Percentiles rank a stretch among this genome's conserved stretches.
Conservation (phyloP, 192 early-diverging fungal species). For the Rhizophagus clarus region DNA sequence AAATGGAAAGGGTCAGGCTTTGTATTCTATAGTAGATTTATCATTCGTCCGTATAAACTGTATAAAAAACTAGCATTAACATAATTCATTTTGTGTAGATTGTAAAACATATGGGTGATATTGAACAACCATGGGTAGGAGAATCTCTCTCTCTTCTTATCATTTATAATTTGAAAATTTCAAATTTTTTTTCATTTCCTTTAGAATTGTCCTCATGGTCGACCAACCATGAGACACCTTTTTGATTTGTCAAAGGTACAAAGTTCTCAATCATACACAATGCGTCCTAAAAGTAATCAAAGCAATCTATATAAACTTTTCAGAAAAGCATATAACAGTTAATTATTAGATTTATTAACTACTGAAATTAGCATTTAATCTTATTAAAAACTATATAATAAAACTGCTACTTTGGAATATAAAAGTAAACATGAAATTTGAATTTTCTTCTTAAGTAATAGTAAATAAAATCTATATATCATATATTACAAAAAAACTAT, state of each 20-base stretch:
- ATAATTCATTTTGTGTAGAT: conserved; percentile 48
- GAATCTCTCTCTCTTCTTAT: not conserved
- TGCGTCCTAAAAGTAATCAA: not conserved
- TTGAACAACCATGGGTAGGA: conserved; percentile 89
- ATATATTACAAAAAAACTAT: too few relatives aligned
- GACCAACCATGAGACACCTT: conserved; percentile 93
- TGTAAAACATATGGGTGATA: conserved; percentile 75
- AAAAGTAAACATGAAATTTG: too few relatives aligned
- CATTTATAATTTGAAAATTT: not conserved
- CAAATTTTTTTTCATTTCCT: not conserved
- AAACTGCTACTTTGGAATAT: too few relatives aligned
- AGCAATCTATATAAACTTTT: not conserved
- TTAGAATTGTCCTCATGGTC: conserved; percentile 93
- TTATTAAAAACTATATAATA: too few relatives aligned
- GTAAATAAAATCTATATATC: too few relatives aligned
- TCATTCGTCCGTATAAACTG: too few relatives aligned
- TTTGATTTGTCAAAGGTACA: conserved; percentile 43
- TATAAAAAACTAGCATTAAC: too few relatives aligned
- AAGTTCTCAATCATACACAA: not conserved
- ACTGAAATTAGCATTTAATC: too few relatives aligned
- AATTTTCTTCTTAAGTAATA: too few relatives aligned
- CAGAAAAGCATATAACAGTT: not conserved
- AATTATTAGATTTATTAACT: too few relatives aligned
- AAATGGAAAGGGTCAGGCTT: conserved; percentile 68
- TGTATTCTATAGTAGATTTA: not conserved